Evolutionary conservation across 1,284 basidiomycete genomes (phyloP).

Genomic region (Marasmius oreades): DNA sequence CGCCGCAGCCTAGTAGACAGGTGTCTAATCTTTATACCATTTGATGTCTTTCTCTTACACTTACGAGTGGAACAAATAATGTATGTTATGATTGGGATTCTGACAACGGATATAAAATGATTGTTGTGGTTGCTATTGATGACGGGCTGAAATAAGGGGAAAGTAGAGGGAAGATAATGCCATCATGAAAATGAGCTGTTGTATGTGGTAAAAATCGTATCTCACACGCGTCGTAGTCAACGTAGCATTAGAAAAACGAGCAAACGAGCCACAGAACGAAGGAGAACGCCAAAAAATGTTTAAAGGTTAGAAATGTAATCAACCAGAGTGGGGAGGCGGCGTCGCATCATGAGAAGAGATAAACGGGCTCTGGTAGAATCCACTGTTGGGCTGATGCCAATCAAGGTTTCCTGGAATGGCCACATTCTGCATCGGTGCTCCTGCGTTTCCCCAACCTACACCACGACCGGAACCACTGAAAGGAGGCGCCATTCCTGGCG

Average conservation of each 20-base stretch:
- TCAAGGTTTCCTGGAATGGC: conserved; percentile 31
- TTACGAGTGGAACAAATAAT: not conserved
- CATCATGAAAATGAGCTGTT: not conserved
- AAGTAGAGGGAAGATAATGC: not conserved
- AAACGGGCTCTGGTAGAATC: conserved; percentile 46
- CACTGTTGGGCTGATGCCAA: conserved; percentile 43
- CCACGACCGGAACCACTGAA: not conserved
- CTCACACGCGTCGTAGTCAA: too few relatives aligned
- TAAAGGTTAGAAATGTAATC: too few relatives aligned
- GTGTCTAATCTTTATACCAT: too few relatives aligned
- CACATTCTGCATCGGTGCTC: conserved; percentile 9
- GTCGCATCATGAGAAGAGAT: conserved; percentile 37
- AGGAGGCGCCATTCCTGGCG: not conserved
- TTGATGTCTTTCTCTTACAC: not conserved
- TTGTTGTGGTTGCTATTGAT: not conserved
- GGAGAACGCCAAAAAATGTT: too few relatives aligned
- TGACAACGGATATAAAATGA: not conserved
- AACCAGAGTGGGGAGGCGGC: conserved; percentile 49
- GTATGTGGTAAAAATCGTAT: not conserved
- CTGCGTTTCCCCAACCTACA: not conserved
- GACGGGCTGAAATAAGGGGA: not conserved
- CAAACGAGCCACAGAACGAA: too few relatives aligned
- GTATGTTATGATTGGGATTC: not conserved
- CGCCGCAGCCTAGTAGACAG: too few relatives aligned
- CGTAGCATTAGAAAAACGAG: not conserved